Evolutionary conservation across 2,329 filamentous ascomycete genomes (phyloP), one percentile per base, ranked within the genome.

Genomic region (Coccinonectria pachysandricola): DNA sequence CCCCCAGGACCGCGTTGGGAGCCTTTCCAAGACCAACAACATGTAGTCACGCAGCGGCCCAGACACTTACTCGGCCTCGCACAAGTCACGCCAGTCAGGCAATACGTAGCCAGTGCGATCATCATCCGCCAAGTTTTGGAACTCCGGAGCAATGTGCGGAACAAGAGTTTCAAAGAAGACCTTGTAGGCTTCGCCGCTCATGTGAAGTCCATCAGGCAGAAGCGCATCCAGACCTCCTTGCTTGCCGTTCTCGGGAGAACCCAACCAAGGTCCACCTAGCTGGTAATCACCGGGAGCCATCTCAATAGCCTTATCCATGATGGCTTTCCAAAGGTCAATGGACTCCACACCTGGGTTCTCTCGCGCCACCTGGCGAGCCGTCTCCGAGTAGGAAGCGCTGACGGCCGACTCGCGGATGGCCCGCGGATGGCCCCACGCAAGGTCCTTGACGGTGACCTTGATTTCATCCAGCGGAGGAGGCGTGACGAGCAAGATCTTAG

Each of bases 381-480:
- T 43, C 54, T 71, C 44, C 54, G 83, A 50, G 62, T 82, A 61
- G 60, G 67, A 40, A 26, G 71, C 60, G 45, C 57, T 65, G 40
- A 62, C 61, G 40, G 54, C 59, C 11, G 64, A 60, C 24, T 56
- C 59, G 42, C 62, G 67, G 30, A 52, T 60, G 20, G 47, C 48
- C 27, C 54, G 48, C 6, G 51, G 44, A 36, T 61, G 63, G 7
- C 69, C 69, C 34, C 59, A 53, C 2, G 45, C 55, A 11, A 59
- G 46, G 46, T 72, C 68, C 17, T 64, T 52, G 34, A 48, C 48
- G 27, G 62, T 61, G 19, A 71, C 56, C 34, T 76, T 70, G 50
- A 84, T 76, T 56, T 92, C 79, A 43, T 94, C 80, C 26, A 92
- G 56, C 0, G 86, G 86, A 2, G 87, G 83, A 14, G 88, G 85